These are phyloP conservation scores for Stentor roeselii DNA, from an alignment of 73 alveolate genomes.

Conservation along the genomic window DNA sequence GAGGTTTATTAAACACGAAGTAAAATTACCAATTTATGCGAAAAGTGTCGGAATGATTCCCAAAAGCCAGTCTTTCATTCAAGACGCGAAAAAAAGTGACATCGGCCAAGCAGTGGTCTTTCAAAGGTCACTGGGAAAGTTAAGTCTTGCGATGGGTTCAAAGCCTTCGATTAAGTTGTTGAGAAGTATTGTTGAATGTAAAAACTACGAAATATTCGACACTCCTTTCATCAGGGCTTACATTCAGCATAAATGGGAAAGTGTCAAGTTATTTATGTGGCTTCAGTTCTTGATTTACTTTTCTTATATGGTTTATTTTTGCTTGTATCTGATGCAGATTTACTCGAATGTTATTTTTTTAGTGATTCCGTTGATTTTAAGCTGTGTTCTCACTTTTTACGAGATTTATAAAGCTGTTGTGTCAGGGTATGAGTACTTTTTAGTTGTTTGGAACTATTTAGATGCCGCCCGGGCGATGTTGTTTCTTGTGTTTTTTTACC, in stretches of 20 bases:
- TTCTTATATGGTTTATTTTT: neutral
- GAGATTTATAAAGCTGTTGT: slow-evolving; percentile 10
- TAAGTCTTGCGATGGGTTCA: neutral
- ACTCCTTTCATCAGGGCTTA: neutral
- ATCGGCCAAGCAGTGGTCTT: neutral
- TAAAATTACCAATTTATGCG: neutral
- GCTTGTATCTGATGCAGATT: neutral
- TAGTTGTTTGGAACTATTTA: neutral
- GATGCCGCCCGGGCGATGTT: neutral
- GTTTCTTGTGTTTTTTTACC: neutral
- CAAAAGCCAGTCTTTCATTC: neutral
- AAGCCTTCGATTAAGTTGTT: neutral
- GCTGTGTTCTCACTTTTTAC: neutral
- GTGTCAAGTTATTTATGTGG: neutral
- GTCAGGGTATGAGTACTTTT: neutral
- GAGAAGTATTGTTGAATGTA: neutral
- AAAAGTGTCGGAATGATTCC: neutral
- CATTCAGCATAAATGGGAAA: neutral
- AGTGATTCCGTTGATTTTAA: neutral
- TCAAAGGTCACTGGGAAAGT: neutral
- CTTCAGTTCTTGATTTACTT: neutral
- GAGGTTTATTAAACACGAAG: neutral
- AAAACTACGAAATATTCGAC: neutral
- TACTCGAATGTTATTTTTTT: neutral
- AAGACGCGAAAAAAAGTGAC: neutral